Base-by-base conservation (phyloP, 768 basidiomycete species). In the Antrodiella citrinella region DNA sequence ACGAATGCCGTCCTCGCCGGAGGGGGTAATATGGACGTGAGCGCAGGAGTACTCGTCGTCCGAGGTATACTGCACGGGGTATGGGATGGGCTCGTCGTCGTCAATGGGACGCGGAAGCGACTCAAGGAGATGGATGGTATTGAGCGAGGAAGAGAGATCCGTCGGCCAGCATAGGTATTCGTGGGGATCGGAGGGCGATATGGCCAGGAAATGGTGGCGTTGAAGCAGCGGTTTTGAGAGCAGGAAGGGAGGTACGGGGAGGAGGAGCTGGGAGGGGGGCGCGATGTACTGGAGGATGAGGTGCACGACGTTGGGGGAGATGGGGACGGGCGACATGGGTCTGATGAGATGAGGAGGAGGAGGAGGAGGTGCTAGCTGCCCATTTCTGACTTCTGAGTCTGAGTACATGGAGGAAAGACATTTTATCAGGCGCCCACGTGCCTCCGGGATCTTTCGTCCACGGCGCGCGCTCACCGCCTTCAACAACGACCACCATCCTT, bases 111-210 rank as follows among this genome's bases (percentile, higher is more conserved):
- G 48, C 3, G 59, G 57, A 43, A 70, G 57, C n/a, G 58, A 61
- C 52, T 77, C 72, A 35, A 84, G 68, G 23, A 80, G 68, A 48
- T 69, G 63, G 47, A 76, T 57, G 45, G 68, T 62, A 45, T 62
- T 72, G 48, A 52, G 54, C 62, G 59, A 56, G 57, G 26, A 52
- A 26, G 65, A 55, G 18, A 65, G 57, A 3, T 74, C 70, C 9
- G 67, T 61, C 3, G 86, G 83, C 86, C 86, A 89, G 56, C 75
- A 76, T 42, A 89, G 71, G 62, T 89, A 89, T 2, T 76, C 69
- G 26, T 64, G 54, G 7, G 76, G 69, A 55, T 77, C 65, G 21
- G 76, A 68, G 7, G 76, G 71, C 22, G 72, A 62, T 50, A 88
- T 67, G 18, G 66, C 59, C 44, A 89, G 78, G 64, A 84, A 82